A percentile compares a stretch with the other conserved stretches of the same genome.
Conservation (phyloP, 257 asterid species). For the Marsdenia floribunda region DNA sequence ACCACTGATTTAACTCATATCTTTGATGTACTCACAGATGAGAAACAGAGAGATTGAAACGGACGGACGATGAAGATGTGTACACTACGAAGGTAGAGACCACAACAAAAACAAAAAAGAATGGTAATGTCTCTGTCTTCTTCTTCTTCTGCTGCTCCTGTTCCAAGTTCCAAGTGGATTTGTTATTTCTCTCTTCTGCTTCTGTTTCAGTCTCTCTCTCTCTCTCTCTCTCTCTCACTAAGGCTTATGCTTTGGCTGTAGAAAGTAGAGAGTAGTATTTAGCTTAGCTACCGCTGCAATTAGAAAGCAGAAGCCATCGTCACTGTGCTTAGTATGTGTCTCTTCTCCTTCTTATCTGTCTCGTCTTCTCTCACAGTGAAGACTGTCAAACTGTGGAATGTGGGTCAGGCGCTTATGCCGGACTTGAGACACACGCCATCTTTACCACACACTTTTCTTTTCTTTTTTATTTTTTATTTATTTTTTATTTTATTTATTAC, state of each 20-base stretch:
- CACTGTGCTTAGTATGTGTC: slow-evolving; percentile 11
- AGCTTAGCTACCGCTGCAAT: neutral
- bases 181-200: neutral
- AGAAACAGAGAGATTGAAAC: neutral
- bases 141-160: neutral
- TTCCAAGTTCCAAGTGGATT: neutral
- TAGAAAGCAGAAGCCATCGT: slow-evolving; percentile 7
- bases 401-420: slow-evolving; percentile 60
- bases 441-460: slow-evolving; percentile 19
- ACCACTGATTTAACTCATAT: neutral
- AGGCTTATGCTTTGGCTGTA: neutral
- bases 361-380: slow-evolving; percentile 14
- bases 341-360: slow-evolving; percentile 11
- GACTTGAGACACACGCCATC: slow-evolving; percentile 70
- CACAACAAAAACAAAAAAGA: slow-evolving; percentile 1
- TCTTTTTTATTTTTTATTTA: neutral
- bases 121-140: neutral
- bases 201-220: neutral
- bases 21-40: neutral
- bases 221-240: neutral
- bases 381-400: slow-evolving; percentile 12
- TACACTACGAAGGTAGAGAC: neutral
- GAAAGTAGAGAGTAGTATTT: neutral
- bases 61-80: slow-evolving; percentile 6
- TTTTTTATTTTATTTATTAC: neutral